Base-by-base conservation (phyloP, 345 rosid species). In the Jatropha curcas region DNA sequence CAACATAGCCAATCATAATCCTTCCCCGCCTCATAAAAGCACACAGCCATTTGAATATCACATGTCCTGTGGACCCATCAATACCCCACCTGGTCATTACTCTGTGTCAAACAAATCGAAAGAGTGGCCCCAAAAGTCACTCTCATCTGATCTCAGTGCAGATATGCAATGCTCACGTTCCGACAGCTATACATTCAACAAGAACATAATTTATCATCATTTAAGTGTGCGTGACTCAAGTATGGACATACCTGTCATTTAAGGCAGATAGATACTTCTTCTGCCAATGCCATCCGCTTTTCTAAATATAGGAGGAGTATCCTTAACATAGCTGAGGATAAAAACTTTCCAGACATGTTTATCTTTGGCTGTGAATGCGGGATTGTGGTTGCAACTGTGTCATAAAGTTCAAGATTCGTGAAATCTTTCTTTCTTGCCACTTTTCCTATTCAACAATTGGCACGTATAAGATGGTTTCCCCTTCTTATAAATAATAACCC, bases 311-410 rank as follows among this genome's bases (percentile, higher is more conserved):
- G 82, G 76, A 74, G 75, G 73, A 72, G 73, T 53, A 73, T 78
- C 79, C 74, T 80, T 76, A 78, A 80, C 71, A 71, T 64, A 73
- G 83, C 70, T 75, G 81, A 76, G 65, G 74, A 79, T 37, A 60
- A 60, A 79, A 70, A 68, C 74, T 70, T 81, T 70, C 64, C 52
- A 71, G 77, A 57, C 84, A 78, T 70, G 70, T 78, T 85, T 85
- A 86, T 83, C 85, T 86, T 80, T 76, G 76, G 74, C 76, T 75
- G 57, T 70, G 86, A 84, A 85, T 84, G 73, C 58, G 67, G 67
- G 84, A 75, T 77, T 75, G 88, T 88, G 92, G 92, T 78, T 79
- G 92, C 84, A 80, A 89, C 96, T 90, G 93, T 92, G 83, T 39
- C 76, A 24, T 68, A 86, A 94, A 94, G 82, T 83, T 75, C 80